Evolutionary conservation across 345 rosid genomes (phyloP).

Genomic region (Heritiera littoralis): DNA sequence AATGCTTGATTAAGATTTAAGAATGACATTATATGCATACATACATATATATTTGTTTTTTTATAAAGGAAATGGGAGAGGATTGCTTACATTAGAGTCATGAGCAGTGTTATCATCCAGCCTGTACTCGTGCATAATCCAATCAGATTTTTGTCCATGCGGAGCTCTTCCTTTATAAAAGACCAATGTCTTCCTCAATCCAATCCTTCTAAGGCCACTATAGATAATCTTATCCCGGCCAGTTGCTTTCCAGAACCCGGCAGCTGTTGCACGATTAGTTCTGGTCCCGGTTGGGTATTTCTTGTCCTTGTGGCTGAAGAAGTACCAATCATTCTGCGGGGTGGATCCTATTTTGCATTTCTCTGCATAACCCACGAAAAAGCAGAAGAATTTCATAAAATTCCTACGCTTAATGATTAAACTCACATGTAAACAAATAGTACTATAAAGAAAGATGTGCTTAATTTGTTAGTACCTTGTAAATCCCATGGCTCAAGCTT

Average conservation of each 20-base stretch:
- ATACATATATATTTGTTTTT: constrained; percentile 25
- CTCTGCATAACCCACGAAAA: constrained; percentile 41
- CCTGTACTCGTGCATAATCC: constrained; percentile 99
- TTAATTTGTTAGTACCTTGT: constrained; percentile 55
- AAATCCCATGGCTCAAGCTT: constrained; percentile 99
- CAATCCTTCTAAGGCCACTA: constrained; percentile 68
- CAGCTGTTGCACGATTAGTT: constrained; percentile 90
- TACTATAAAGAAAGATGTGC: background rate
- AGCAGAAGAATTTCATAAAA: background rate
- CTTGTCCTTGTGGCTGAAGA: constrained; percentile 97
- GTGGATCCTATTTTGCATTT: constrained; percentile 89
- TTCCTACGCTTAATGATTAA: no score
- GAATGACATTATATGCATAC: constrained; percentile 2
- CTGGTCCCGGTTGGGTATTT: constrained; percentile 95
- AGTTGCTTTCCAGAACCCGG: constrained; percentile 98
- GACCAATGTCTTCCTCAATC: constrained; percentile 89
- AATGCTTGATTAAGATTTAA: background rate
- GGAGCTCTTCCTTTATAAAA: constrained; percentile 97
- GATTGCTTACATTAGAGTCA: constrained; percentile 47
- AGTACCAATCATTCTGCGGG: constrained; percentile 98
- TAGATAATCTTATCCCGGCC: constrained; percentile 94
- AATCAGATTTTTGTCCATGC: constrained; percentile 93
- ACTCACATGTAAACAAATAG: constrained; percentile 1
- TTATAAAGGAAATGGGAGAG: background rate
- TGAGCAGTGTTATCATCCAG: constrained; percentile 59